Base-by-base conservation (phyloP, 2,329 filamentous ascomycete genomes). In the Colletotrichum siamense region DNA sequence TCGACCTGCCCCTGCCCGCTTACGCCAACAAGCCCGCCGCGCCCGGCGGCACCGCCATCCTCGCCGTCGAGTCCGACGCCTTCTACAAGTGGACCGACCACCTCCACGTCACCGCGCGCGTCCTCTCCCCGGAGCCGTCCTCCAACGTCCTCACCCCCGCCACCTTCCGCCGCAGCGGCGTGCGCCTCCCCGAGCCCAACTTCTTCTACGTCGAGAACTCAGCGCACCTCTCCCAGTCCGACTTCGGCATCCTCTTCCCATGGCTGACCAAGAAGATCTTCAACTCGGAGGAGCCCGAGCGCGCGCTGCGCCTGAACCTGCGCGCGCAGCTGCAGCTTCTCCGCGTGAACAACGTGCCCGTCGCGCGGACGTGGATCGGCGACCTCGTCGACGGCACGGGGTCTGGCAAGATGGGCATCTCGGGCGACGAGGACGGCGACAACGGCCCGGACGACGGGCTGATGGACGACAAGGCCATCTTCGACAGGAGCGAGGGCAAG, bases 231-330 rank as follows among this genome's bases (percentile, higher is more conserved):
- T 95, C 91, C 74, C 95, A 98, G 84, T 94, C 92, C 24, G 95
- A 98, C 81, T 98, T 97, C 79, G 95, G 94, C 44, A 86, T 97
- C 28, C 85, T 98, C 26, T 98, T 98, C 81, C 95, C 95, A 0
- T 94, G 93, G 89, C 80, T 93, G 63, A 92, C 90, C 10, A 90
- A 88, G 80, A 89, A 87, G 79, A 88, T 93, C 10, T 91, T 92
- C 78, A 87, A 88, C 3, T 89, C 89, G 0, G 88, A 90, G 63
- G 87, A 91, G 68, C 92, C 92, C 0, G 91, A 92, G 80, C 87
- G 91, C 15, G 86, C 88, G 6, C 80, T 92, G 69, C 84, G 87
- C 36, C 82, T 91, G 13, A 91, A 92, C 77, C 82, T 88, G 26
- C 84, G 90, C 13, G 89, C 89, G 5, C 80, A 87, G 5, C 81